Evolutionary conservation across 768 basidiomycete genomes (phyloP).

Genomic region (Mycena olivaceomarginata): DNA sequence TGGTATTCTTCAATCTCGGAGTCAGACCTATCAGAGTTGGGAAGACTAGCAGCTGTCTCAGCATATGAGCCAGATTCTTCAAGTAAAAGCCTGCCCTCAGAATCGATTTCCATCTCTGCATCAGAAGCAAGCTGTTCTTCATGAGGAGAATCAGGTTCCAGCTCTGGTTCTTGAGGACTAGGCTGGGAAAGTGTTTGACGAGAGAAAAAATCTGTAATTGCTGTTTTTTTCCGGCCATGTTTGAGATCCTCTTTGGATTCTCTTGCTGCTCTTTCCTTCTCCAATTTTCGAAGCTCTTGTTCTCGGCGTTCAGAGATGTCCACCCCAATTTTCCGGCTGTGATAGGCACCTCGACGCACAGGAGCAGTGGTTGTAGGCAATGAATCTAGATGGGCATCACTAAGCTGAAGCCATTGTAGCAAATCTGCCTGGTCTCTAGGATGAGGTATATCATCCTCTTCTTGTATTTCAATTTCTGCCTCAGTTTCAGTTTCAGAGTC

Average conservation of each 20-base stretch:
- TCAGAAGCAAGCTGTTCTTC: background rate
- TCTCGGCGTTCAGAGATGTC: background rate
- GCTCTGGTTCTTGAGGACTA: background rate
- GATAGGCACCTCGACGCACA: background rate
- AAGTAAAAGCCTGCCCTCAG: background rate
- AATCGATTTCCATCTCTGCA: background rate
- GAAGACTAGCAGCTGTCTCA: background rate
- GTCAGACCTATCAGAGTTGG: too few species aligned
- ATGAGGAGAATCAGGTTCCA: background rate
- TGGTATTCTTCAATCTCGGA: too few species aligned
- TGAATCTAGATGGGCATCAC: background rate
- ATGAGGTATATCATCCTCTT: too few species aligned
- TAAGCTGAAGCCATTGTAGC: too few species aligned
- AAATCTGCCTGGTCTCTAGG: too few species aligned
- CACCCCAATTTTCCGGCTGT: background rate
- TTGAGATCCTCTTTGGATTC: background rate
- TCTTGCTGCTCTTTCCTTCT: background rate
- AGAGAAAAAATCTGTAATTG: background rate
- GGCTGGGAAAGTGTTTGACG: background rate
- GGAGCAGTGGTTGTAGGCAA: background rate
- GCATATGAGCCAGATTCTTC: background rate
- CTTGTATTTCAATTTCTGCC: too few species aligned
- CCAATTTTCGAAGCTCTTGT: background rate
- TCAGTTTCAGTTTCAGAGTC: too few species aligned
- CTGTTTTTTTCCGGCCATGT: background rate